Conservation (phyloP, 1,284 basidiomycete species). For the Cryptococcus sp. region DNA sequence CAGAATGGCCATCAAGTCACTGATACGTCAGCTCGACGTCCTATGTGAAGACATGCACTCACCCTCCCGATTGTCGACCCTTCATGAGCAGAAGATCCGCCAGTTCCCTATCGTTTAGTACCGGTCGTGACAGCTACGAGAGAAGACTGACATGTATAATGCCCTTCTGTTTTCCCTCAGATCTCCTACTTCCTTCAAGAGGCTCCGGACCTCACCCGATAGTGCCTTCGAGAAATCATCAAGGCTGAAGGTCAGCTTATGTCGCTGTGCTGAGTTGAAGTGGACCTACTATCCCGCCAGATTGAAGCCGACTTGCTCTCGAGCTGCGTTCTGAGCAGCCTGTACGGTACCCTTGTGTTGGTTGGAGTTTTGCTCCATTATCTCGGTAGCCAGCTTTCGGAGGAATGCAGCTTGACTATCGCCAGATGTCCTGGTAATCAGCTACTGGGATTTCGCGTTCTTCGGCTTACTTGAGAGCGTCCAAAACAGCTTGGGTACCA, state of each 20-base stretch:
- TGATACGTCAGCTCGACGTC: conserved; percentile 5
- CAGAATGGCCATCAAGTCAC: conserved; percentile 47
- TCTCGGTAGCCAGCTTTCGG: conserved; percentile 38
- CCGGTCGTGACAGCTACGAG: background rate
- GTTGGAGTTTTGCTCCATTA: conserved; percentile 45
- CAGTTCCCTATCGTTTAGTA: conserved; percentile 27
- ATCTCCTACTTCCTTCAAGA: conserved; percentile 47
- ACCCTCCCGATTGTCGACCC: conserved; percentile 43
- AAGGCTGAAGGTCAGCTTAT: conserved; percentile 18
- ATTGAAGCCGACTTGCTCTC: conserved; percentile 49
- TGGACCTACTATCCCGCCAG: conserved; percentile 41
- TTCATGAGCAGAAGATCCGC: conserved; percentile 47
- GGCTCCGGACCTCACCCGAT: conserved; percentile 43
- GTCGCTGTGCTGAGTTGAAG: background rate
- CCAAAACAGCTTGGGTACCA: conserved; percentile 43
- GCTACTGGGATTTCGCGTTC: too few relatives aligned
- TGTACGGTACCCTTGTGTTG: conserved; percentile 44
- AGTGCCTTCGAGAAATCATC: conserved; percentile 46
- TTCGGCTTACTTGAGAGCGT: conserved; percentile 44
- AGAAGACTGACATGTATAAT: conserved; percentile 39
- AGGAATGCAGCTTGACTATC: conserved; percentile 42
- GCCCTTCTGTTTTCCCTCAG: conserved; percentile 44
- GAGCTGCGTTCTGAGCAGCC: conserved; percentile 34
- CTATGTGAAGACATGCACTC: conserved; percentile 3
- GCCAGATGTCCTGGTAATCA: conserved; percentile 28